phyloP scores from a whole-genome alignment of 306 rosid species.

The Cucumis melo region DNA sequence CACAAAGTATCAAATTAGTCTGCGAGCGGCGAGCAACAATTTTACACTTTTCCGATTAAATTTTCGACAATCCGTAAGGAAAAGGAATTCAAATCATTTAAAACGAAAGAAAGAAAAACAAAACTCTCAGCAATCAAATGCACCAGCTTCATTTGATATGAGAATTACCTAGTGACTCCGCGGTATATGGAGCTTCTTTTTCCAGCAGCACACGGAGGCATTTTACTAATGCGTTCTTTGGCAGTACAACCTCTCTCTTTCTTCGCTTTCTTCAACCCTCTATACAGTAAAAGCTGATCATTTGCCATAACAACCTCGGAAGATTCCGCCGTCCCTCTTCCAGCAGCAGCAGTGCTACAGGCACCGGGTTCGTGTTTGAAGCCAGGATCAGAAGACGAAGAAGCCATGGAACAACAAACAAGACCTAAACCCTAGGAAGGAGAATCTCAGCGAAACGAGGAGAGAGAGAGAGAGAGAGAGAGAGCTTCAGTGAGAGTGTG shows the following conservation, averaged over 20 bases:
- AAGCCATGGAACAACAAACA: slow-evolving; percentile 41
- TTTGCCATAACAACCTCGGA: slow-evolving; percentile 37
- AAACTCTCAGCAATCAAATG: slow-evolving; percentile 2
- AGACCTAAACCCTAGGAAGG: slow-evolving; percentile 22
- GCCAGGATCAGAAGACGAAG: slow-evolving; percentile 77
- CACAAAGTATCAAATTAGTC: background rate
- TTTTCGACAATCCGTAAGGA: background rate
- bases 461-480: slow-evolving; percentile 1
- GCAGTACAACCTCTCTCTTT: slow-evolving; percentile 94
- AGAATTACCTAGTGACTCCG: slow-evolving; percentile 80
- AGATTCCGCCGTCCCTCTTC: slow-evolving; percentile 17
- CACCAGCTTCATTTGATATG: background rate
- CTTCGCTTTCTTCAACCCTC: slow-evolving; percentile 88
- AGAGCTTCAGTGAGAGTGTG: background rate
- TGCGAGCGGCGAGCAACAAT: background rate
- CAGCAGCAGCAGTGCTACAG: slow-evolving; percentile 13
- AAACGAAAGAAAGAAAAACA: background rate
- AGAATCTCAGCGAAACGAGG: slow-evolving; percentile 8
- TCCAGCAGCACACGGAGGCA: slow-evolving; percentile 98
- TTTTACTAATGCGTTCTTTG: slow-evolving; percentile 92
- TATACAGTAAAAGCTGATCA: slow-evolving; percentile 62
- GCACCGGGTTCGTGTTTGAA: slow-evolving; percentile 41
- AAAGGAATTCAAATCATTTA: background rate
- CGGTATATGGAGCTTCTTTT: slow-evolving; percentile 97
- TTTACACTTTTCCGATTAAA: background rate